A percentile compares a stretch with the other conserved stretches of the same genome.
Evolutionary conservation across 495 filamentous ascomycete genomes (phyloP).

Genomic region (Xylaria cubensis): DNA sequence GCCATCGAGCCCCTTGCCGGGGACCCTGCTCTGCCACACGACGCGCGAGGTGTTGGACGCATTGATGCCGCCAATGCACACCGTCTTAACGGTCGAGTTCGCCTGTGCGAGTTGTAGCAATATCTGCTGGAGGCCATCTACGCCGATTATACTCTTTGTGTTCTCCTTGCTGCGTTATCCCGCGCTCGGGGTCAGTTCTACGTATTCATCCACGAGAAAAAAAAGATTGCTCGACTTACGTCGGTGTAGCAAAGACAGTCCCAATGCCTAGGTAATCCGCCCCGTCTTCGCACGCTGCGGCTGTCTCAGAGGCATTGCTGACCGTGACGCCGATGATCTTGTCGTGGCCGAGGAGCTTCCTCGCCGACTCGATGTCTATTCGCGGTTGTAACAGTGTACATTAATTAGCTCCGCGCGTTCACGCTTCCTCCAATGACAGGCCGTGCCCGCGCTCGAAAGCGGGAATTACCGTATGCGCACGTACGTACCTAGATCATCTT

Average conservation of each 20-base stretch:
- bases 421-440: conserved; percentile 6
- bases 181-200: conserved; percentile 15
- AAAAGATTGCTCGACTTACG: conserved; percentile 53
- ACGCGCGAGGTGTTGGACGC: conserved; percentile 75
- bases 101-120: conserved; percentile 60
- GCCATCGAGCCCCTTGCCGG: conserved; percentile 68
- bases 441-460: not conserved
- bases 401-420: conserved; percentile 32
- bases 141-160: conserved; percentile 82
- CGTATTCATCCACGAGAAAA: not conserved
- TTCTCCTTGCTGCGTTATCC: conserved; percentile 63
- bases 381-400: not conserved
- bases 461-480: conserved; percentile 1
- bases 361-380: conserved; percentile 68
- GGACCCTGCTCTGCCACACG: conserved; percentile 64
- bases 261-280: conserved; percentile 91
- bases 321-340: conserved; percentile 74
- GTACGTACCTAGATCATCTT: conserved; percentile 84
- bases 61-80: conserved; percentile 91
- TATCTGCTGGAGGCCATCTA: conserved; percentile 76
- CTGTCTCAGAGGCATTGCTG: conserved; percentile 70
- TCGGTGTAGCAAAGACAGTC: conserved; percentile 83
- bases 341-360: conserved; percentile 72
- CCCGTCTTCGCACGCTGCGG: conserved; percentile 68
- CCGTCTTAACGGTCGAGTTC: conserved; percentile 55